A percentile compares a stretch with the other conserved stretches of the same genome.
phyloP scores from a whole-genome alignment of 2,329 filamentous ascomycete genomes.

The Ceratocystis destructans region DNA sequence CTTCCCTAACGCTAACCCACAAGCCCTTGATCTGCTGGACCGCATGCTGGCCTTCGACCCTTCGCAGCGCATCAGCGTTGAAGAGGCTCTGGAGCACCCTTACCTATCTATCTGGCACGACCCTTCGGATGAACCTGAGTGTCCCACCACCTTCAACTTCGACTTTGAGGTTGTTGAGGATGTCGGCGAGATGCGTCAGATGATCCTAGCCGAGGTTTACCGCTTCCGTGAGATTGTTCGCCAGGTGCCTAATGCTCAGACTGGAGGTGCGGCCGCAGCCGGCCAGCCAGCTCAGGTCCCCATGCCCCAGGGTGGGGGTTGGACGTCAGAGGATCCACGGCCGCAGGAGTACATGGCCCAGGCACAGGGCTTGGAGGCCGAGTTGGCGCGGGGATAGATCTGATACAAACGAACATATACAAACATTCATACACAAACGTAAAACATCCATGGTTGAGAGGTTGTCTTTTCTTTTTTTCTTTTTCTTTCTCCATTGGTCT shows the following conservation, averaged over 20 bases:
- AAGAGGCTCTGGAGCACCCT: conserved; percentile 87
- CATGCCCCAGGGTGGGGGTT: conserved; percentile 39
- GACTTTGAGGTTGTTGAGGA: conserved; percentile 97
- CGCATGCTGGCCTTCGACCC: conserved; percentile 97
- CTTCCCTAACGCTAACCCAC: conserved; percentile 89
- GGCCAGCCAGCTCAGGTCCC: conserved; percentile 34
- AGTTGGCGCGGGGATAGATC: conserved; percentile 32
- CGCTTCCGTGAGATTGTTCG: conserved; percentile 59
- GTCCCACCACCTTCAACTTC: conserved; percentile 92
- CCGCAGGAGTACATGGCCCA: conserved; percentile 44
- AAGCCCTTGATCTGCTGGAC: conserved; percentile 88
- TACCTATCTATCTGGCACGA: conserved; percentile 99
- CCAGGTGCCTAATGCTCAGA: conserved; percentile 32
- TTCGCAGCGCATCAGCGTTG: conserved; percentile 80
- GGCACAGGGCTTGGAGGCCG: conserved; percentile 41
- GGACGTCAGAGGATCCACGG: conserved; percentile 46
- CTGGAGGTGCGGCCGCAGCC: conserved; percentile 24
- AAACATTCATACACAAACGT: no score
- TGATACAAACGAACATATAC: not conserved
- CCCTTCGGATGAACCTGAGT: conserved; percentile 84
- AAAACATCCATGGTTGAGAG: not conserved
- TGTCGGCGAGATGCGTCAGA: conserved; percentile 83
- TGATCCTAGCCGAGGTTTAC: conserved; percentile 92
- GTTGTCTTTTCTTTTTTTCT: not conserved
- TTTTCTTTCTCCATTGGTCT: not conserved